Evolutionary conservation across 306 rosid species (phyloP).

Genomic region (Cucumis cinereus): DNA sequence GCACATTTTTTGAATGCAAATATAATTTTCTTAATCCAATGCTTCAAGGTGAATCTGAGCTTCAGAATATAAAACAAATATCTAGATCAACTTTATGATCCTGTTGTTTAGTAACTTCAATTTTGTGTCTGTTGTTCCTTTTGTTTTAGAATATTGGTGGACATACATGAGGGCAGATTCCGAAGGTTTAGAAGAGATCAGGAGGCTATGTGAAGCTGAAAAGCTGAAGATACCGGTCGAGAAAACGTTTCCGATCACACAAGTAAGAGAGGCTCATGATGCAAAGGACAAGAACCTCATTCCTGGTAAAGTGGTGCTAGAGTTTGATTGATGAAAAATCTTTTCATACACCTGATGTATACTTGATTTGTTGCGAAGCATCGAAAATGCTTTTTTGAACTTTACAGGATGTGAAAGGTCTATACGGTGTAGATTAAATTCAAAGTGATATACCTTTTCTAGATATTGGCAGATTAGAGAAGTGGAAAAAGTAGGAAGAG

Average conservation of each 20-base stretch:
- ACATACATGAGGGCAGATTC: conserved; percentile 80
- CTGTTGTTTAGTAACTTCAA: not conserved
- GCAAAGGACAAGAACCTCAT: conserved; percentile 64
- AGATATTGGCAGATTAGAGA: not conserved
- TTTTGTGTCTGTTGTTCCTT: not conserved
- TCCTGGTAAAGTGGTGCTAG: conserved; percentile 81
- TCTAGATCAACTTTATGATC: not conserved
- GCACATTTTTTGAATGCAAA: not conserved
- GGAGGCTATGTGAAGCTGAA: conserved; percentile 65
- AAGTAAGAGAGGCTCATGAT: conserved; percentile 78
- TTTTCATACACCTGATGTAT: not conserved
- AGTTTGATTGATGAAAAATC: conserved; percentile 40
- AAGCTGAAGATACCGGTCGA: conserved; percentile 76
- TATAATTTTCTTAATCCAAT: not conserved
- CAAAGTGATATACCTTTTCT: not conserved
- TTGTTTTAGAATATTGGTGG: conserved; percentile 74
- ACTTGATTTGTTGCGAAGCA: not conserved
- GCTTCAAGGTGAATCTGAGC: not conserved
- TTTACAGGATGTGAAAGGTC: not conserved
- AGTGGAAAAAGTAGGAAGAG: not conserved
- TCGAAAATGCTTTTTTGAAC: not conserved
- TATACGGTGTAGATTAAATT: not conserved
- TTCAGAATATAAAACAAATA: not conserved
- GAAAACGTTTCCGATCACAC: conserved; percentile 67
- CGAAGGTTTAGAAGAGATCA: conserved; percentile 70